Evolutionary conservation across 768 basidiomycete genomes (phyloP), one percentile per base, ranked within the genome.

Genomic region (Tephrocybe sp.): DNA sequence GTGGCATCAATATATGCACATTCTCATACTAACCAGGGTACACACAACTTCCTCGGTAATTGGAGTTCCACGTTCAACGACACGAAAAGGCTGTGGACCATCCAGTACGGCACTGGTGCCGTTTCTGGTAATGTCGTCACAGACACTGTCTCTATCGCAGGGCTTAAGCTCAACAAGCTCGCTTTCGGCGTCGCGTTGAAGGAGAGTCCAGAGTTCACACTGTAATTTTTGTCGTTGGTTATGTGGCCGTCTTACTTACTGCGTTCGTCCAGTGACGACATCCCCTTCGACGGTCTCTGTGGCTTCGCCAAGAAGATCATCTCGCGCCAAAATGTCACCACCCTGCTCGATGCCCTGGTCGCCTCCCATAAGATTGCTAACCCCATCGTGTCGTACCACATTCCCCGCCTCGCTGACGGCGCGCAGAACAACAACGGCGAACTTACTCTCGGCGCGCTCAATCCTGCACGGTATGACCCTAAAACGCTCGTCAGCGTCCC

Each of bases 341-440:
- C 86, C 0, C 78, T 84, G 4, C 72, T 84, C 34, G 82, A 85
- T 61, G 64, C 79, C 2, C 71, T 89, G 16, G 76, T 74, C 1
- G 40, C 63, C 18, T 65, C 66, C 1, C 78, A 78, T 26, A 65
- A 75, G 37, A 79, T 89, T 54, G 57, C 62, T 9, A 63, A 73
- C 3, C 75, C 82, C 1, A 81, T 88, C 55, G 73, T 77, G 4
- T 85, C 84, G n/a, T 87, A 76, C 74, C 86, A 84, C 63, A 78
- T 89, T 44, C 72, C 84, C 0, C 83, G 87, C 47, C 61, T 84
- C 28, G 68, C 47, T 5, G 80, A 84, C 57, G 65, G 71, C 35
- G 64, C 25, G 9, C 2, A 28, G 18, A 40, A 64, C 41, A 70
- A 78, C 47, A 73, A 82, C 46, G 85, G 84, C 18, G 71, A 84